Conservation (phyloP, 306 rosid genomes). For the Mimosa bimucronata region DNA sequence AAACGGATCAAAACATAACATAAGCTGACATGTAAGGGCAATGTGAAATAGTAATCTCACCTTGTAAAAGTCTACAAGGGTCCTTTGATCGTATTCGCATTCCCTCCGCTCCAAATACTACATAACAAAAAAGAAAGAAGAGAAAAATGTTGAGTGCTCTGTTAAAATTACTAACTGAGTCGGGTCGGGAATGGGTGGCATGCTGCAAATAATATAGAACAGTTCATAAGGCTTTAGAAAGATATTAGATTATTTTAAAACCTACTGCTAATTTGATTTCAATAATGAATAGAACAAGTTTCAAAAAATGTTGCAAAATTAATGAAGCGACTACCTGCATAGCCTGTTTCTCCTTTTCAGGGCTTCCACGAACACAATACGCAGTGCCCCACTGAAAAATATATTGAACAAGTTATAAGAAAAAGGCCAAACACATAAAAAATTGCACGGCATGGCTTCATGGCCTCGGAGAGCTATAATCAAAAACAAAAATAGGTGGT, state of each 20-base stretch:
- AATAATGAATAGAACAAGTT: neutral
- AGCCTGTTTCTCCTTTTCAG: slow-evolving; percentile 74
- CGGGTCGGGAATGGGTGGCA: neutral
- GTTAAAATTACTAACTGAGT: neutral
- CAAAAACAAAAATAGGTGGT: neutral
- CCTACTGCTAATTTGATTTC: neutral
- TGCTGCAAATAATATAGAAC: neutral
- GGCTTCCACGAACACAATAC: slow-evolving; percentile 77
- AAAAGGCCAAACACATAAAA: slow-evolving; percentile 5
- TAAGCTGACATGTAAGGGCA: neutral
- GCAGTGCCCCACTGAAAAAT: slow-evolving; percentile 87
- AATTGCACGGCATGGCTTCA: neutral
- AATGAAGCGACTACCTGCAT: slow-evolving; percentile 74
- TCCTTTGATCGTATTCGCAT: slow-evolving; percentile 66
- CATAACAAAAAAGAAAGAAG: slow-evolving; percentile 23
- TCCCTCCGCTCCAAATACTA: slow-evolving; percentile 94
- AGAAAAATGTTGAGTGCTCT: slow-evolving; percentile 3
- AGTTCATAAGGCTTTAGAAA: neutral
- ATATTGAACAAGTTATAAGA: slow-evolving; percentile 20
- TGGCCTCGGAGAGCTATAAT: neutral
- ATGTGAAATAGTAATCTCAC: slow-evolving; percentile 46
- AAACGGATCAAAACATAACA: neutral
- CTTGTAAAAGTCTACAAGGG: slow-evolving; percentile 63
- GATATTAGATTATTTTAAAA: neutral
- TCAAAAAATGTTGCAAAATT: neutral